Evolutionary conservation across 1,139 yeast species (phyloP).

Genomic region (Kurtzmaniella quercitrusa): DNA sequence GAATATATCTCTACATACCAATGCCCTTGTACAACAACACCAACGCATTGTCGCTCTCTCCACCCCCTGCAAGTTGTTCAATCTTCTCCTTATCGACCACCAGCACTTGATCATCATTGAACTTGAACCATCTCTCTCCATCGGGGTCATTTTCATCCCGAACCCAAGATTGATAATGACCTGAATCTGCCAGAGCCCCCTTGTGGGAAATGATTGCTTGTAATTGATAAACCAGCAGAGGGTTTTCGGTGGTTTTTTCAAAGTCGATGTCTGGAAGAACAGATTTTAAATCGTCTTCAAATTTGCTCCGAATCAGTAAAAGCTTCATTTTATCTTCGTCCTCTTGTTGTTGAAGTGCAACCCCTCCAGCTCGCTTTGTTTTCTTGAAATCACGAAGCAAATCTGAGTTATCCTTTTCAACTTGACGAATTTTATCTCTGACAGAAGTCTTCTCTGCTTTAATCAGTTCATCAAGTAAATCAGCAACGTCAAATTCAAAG

Average conservation of each 20-base stretch:
- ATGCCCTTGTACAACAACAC: constrained; percentile 79
- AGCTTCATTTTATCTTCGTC: constrained; percentile 47
- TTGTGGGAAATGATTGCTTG: constrained; percentile 85
- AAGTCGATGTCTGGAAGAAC: constrained; percentile 32
- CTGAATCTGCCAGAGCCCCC: constrained; percentile 95
- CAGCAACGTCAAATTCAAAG: constrained; percentile 83
- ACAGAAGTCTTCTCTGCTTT: constrained; percentile 61
- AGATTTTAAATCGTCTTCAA: constrained; percentile 37
- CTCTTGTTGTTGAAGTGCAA: constrained; percentile 28
- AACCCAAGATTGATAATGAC: constrained; percentile 91
- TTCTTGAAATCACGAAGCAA: constrained; percentile 74
- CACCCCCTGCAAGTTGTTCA: constrained; percentile 90
- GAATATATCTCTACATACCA: constrained; percentile 36
- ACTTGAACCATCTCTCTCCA: constrained; percentile 86
- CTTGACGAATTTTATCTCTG: constrained; percentile 73
- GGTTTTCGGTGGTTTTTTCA: constrained; percentile 63
- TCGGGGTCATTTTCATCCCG: constrained; percentile 60
- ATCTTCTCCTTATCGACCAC: constrained; percentile 72
- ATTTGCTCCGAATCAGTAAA: constrained; percentile 41
- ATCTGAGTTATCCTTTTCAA: constrained; percentile 74
- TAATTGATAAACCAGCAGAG: constrained; percentile 82
- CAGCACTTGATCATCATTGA: constrained; percentile 89
- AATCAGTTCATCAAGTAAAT: constrained; percentile 73
- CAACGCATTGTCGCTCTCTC: constrained; percentile 94
- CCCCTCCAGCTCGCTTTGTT: constrained; percentile 43